phyloP scores from a whole-genome alignment of 2,329 filamentous ascomycete species.

The Colletotrichum spaethianum region DNA sequence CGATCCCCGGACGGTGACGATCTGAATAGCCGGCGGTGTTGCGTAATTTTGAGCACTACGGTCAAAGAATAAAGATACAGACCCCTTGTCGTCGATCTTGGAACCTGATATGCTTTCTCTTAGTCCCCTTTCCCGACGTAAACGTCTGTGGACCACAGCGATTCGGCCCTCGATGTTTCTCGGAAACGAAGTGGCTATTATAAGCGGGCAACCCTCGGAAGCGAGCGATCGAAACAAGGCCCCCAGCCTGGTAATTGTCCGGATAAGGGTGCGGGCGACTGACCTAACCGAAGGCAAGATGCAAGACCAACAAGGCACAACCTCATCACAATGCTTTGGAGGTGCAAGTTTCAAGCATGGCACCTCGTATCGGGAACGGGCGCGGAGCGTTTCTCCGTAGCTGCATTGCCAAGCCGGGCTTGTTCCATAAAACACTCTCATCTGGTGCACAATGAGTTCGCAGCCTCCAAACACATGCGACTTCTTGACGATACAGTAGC shows the following conservation, averaged over 20 bases:
- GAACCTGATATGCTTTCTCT: constrained; percentile 2
- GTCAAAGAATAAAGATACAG: neutral
- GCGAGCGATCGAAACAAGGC: neutral
- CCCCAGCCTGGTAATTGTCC: neutral
- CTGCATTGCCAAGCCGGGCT: constrained; percentile 2
- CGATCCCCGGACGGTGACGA: neutral
- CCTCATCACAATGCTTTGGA: neutral
- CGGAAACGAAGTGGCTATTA: too few species aligned
- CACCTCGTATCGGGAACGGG: constrained; percentile 1
- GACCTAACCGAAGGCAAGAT: neutral
- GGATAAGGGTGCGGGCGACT: neutral
- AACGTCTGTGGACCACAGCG: neutral
- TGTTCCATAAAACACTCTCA: constrained; percentile 8
- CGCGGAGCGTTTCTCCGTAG: neutral
- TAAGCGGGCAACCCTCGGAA: neutral
- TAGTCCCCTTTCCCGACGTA: constrained; percentile 4
- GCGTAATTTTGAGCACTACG: constrained; percentile 1
- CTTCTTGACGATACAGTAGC: neutral
- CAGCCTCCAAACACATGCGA: neutral
- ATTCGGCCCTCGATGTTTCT: neutral
- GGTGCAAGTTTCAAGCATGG: neutral
- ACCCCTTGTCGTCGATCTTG: constrained; percentile 34
- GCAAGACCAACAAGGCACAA: neutral
- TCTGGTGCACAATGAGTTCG: neutral
- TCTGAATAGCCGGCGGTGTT: constrained; percentile 7